Percentiles rank a stretch among this genome's conserved stretches.
Conservation (phyloP, 345 rosid species). For the Iberis pinnata region DNA sequence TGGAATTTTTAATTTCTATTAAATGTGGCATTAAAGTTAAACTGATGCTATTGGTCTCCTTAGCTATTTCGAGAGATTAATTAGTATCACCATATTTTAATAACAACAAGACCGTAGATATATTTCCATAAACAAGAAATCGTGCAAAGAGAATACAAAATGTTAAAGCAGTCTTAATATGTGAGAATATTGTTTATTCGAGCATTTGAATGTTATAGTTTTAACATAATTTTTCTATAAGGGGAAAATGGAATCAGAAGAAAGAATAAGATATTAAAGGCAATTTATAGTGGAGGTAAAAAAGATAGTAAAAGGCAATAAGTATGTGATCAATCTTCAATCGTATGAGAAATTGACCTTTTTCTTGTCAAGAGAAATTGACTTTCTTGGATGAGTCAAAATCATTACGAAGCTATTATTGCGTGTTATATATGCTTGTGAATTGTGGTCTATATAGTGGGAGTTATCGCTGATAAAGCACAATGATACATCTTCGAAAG, state of each 20-base stretch:
- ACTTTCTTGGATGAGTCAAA: constrained; percentile 23
- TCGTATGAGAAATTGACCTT: constrained; percentile 8
- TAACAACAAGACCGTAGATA: no score
- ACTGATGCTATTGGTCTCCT: no score
- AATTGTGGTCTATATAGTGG: constrained; percentile 5
- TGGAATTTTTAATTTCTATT: background rate
- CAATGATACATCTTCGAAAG: constrained; percentile 23
- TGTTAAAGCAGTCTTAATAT: background rate
- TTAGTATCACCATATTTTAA: background rate
- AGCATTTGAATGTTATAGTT: background rate
- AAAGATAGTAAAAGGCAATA: background rate
- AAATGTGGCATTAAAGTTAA: background rate
- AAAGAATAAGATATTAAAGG: background rate
- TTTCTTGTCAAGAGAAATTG: background rate
- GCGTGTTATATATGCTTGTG: constrained; percentile 13
- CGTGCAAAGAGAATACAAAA: no score
- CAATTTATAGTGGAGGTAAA: no score
- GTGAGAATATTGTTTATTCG: background rate
- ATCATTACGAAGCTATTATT: constrained; percentile 21
- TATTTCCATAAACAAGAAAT: no score
- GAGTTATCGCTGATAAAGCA: constrained; percentile 11
- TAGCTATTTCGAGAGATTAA: background rate
- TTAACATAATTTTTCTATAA: background rate
- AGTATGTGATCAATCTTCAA: constrained; percentile 14
- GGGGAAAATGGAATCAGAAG: background rate